phyloP scores from a whole-genome alignment of 1,139 yeast species.

The Pichia sp. region DNA sequence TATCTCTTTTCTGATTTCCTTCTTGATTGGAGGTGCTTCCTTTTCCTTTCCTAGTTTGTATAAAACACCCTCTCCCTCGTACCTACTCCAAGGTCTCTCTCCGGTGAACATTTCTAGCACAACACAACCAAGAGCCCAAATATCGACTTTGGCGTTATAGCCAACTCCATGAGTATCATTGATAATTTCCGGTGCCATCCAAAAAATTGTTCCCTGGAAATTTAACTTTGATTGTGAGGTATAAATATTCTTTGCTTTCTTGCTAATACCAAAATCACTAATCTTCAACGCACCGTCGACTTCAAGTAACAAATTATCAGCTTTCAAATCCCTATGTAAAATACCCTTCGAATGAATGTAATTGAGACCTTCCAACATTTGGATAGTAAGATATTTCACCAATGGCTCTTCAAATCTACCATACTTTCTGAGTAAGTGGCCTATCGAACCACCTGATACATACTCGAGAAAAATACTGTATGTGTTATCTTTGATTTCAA shows the following conservation, averaged over 20 bases:
- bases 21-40: slow-evolving; percentile 96
- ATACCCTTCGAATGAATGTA: slow-evolving; percentile 86
- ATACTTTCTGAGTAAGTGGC: slow-evolving; percentile 74
- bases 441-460: slow-evolving; percentile 97
- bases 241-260: slow-evolving; percentile 80
- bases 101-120: slow-evolving; percentile 93
- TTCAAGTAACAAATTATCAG: slow-evolving; percentile 86
- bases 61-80: slow-evolving; percentile 76
- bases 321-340: slow-evolving; percentile 91
- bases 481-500: slow-evolving; percentile 69
- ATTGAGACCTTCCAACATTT: slow-evolving; percentile 76
- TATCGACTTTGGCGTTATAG: slow-evolving; percentile 92
- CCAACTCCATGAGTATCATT: slow-evolving; percentile 65
- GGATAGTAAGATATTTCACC: slow-evolving; percentile 69
- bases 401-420: slow-evolving; percentile 82
- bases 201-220: slow-evolving; percentile 90
- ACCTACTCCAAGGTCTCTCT: slow-evolving; percentile 76
- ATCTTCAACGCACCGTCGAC: slow-evolving; percentile 93
- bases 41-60: slow-evolving; percentile 63
- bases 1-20: slow-evolving; percentile 64
- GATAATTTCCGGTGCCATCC: slow-evolving; percentile 99
- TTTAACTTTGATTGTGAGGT: slow-evolving; percentile 94
- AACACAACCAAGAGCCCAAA: slow-evolving; percentile 94
- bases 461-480: slow-evolving; percentile 89
- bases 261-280: slow-evolving; percentile 95